Percentiles rank a stretch among this genome's conserved stretches.
These are phyloP conservation scores for Neoarthrinium moseri DNA, from an alignment of 2,329 filamentous ascomycete species.

Conservation along the genomic window DNA sequence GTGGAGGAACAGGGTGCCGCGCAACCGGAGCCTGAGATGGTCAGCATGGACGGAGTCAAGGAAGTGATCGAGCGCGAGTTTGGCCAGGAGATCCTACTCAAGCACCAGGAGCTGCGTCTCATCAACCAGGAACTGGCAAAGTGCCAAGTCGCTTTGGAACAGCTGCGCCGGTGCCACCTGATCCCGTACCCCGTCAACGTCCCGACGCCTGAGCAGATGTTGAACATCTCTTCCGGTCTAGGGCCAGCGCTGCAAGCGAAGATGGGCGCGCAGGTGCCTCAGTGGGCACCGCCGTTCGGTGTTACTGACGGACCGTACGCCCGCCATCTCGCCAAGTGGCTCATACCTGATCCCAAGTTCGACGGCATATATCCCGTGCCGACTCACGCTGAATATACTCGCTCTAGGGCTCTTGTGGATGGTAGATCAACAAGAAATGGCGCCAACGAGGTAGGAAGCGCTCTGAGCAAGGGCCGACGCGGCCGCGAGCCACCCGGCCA, in stretches of 20 bases:
- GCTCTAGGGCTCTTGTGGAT: slow-evolving; percentile 53
- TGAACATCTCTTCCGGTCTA: slow-evolving; percentile 70
- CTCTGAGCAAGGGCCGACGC: slow-evolving; percentile 49
- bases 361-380: slow-evolving; percentile 62
- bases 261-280: slow-evolving; percentile 64
- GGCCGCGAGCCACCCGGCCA: slow-evolving; percentile 52
- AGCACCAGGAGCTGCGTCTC: slow-evolving; percentile 89
- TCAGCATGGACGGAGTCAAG: slow-evolving; percentile 54
- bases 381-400: slow-evolving; percentile 37
- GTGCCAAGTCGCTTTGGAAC: slow-evolving; percentile 89
- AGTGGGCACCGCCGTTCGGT: slow-evolving; percentile 84
- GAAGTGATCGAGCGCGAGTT: slow-evolving; percentile 83
- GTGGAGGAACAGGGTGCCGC: slow-evolving; percentile 15
- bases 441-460: slow-evolving; percentile 51
- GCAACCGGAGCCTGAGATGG: slow-evolving; percentile 11
- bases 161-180: slow-evolving; percentile 86
- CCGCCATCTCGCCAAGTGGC: slow-evolving; percentile 92
- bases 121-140: slow-evolving; percentile 97
- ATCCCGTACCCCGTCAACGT: slow-evolving; percentile 82
- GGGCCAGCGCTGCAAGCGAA: slow-evolving; percentile 66
- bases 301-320: slow-evolving; percentile 91
- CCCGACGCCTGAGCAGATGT: slow-evolving; percentile 64
- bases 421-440: slow-evolving; percentile 79
- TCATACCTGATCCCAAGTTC: slow-evolving; percentile 84
- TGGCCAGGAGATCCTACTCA: slow-evolving; percentile 86